These are phyloP conservation scores for Punica granatum DNA, from an alignment of 345 rosid genomes.

Conservation along the genomic window DNA sequence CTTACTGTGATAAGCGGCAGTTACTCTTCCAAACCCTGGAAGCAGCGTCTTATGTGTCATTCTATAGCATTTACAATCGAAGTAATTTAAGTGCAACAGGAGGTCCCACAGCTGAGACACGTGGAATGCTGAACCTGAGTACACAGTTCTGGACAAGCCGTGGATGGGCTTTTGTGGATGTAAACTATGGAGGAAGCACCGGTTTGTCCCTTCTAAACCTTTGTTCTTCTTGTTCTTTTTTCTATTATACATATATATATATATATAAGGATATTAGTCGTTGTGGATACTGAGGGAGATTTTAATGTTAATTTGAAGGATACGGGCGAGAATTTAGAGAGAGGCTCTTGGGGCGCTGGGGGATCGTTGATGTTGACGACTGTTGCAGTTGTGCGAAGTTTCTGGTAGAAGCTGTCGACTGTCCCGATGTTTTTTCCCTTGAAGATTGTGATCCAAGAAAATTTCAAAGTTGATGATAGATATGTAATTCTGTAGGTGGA, in stretches of 20 bases:
- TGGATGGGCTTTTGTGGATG: conserved; percentile 97
- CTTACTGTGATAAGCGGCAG: neutral
- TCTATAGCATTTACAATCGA: neutral
- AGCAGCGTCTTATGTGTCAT: neutral
- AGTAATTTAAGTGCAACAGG: conserved; percentile 34
- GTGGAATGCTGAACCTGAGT: conserved; percentile 58
- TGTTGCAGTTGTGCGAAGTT: conserved; percentile 90
- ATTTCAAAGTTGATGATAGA: neutral
- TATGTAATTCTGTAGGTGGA: conserved; percentile 40
- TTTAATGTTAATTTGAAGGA: conserved; percentile 37
- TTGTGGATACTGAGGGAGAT: conserved; percentile 2
- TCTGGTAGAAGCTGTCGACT: conserved; percentile 43
- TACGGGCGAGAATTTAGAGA: conserved; percentile 94
- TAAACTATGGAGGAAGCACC: conserved; percentile 98
- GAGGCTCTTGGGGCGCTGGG: conserved; percentile 69
- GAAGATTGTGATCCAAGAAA: conserved; percentile 3
- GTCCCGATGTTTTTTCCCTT: neutral
- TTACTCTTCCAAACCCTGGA: neutral
- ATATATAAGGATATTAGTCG: neutral
- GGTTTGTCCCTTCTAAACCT: conserved; percentile 43
- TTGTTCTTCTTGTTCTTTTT: neutral
- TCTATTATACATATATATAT: no score
- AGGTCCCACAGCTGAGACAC: conserved; percentile 86
- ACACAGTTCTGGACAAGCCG: conserved; percentile 96
- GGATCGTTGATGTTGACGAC: conserved; percentile 91